These are phyloP conservation scores for Tranzscheliella williamsii DNA, from an alignment of 1,284 basidiomycete species.

Conservation along the genomic window DNA sequence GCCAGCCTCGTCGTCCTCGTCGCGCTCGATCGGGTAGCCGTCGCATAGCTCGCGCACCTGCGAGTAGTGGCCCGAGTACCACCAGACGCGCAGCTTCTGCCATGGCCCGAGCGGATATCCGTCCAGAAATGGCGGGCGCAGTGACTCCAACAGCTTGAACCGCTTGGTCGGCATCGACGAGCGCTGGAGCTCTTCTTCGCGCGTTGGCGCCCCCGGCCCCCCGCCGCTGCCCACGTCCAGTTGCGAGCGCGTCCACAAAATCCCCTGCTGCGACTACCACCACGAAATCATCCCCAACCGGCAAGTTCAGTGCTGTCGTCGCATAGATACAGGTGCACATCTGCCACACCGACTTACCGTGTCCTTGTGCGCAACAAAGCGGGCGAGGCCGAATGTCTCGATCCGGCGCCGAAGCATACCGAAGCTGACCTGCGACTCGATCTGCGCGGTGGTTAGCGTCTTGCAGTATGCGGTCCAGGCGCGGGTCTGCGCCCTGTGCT, in stretches of 20 bases:
- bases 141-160: slow-evolving; percentile 47
- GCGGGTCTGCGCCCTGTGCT: neutral
- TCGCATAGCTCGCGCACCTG: slow-evolving; percentile 31
- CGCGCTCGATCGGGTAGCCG: slow-evolving; percentile 33
- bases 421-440: slow-evolving; percentile 50
- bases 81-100: slow-evolving; percentile 48
- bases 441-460: slow-evolving; percentile 43
- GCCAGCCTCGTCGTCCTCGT: slow-evolving; percentile 22
- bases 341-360: slow-evolving; percentile 29
- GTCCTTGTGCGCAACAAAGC: slow-evolving; percentile 56
- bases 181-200: slow-evolving; percentile 11
- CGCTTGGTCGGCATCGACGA: slow-evolving; percentile 28
- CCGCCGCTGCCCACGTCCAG: slow-evolving; percentile 1
- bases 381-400: slow-evolving; percentile 59
- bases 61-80: slow-evolving; percentile 44
- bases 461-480: slow-evolving; percentile 33
- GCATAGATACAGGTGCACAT: too few relatives aligned
- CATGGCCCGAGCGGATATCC: slow-evolving; percentile 51
- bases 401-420: slow-evolving; percentile 49
- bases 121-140: slow-evolving; percentile 58
- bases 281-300: too few relatives aligned
- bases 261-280: slow-evolving; percentile 42
- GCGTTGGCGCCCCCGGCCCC: neutral
- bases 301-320: too few relatives aligned
- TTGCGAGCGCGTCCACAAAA: slow-evolving; percentile 41